Evolutionary conservation across 768 basidiomycete genomes (phyloP), one percentile per base, ranked within the genome.

Genomic region (Lentinus tigrinus): DNA sequence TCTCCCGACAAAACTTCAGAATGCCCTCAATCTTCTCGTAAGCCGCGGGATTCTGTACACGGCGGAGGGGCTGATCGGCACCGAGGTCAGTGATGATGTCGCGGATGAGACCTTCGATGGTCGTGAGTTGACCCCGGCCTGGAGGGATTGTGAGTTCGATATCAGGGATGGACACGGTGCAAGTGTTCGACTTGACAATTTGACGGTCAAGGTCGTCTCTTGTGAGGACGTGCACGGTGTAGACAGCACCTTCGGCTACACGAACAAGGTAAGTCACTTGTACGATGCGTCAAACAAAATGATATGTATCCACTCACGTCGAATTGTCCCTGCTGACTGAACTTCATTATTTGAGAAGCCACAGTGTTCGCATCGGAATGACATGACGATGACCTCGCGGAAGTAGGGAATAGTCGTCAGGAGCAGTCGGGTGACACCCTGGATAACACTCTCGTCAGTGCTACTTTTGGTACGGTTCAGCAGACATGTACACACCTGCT

Each of bases 381-480:
- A 95, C 86, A 96, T 94, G 59, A 98, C 85, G 62, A 99, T 91
- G 51, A 98, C 87, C 71, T 99, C 93, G 44, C 85, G 80, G 78
- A 98, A 98, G 78, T 87, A 98, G 0, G 97, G 97, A 48, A 99
- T 99, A 3, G 87, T 85, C 0, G 95, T 98, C 48, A 99, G 77
- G 65, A 99, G 83, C 65, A 99, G 74, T 42, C 94, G 78, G 0
- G 97, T 99, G 13, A 78, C 76, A 31, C 96, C 96, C 94, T 98
- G 79, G 17, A 38, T n/a, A 61, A 48, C 17, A 7, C 31, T 31
- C 31, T 31, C 31, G 31, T 56, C 26, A 40, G 10, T 57, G 11
- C 24, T 50, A 28, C 23, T 55, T 48, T 34, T 36, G 3, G 21
- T 3, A 13, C 31, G 44, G 43, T 2, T 9, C 2, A 19, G n/a